Evolutionary conservation across 2,329 filamentous ascomycete genomes (phyloP), one percentile per base, ranked within the genome.

Genomic region (Fusarium sp.): DNA sequence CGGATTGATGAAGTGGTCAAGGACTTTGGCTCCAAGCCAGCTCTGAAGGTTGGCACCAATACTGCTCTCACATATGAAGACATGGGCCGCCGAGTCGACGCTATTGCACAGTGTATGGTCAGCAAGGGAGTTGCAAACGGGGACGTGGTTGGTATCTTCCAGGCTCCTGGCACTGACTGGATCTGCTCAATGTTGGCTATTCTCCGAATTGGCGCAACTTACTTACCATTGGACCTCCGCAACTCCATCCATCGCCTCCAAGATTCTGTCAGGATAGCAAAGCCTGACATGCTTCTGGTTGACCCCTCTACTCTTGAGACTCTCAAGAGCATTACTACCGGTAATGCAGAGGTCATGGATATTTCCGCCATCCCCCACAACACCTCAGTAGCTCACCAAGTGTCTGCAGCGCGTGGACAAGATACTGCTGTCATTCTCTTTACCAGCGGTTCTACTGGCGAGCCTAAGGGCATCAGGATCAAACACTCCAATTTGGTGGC

Each of bases 381-480:
- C 28, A 30, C 12, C 28, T 30, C 28, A 30, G 28, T 30, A 30
- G 27, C 10, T 28, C 10, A 23, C 4, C 7, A n/a, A 20, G 7
- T 11, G n/a, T 32, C 20, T 20, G n/a, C 10, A 9, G 20, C 51
- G 2, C n/a, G 20, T 18, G 14, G 27, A 13, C 13, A 45, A n/a
- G 40, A 20, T 6, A 20, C 41, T 12, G 51, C 51, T 14, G 28
- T 55, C n/a, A 20, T 69, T 7, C 48, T 69, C 1, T 68, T 56
- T 5, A 69, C 66, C 1, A 69, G 66, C 10, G 66, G 66, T 2
- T 69, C 66, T 2, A 69, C 66, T 0, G 66, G 66, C 11, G 41
- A 53, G 23, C 66, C 66, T 0, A 69, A 69, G 6, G 66, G 60
- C 18, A 55, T 55, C 11, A 45, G 28, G 5, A 40, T 55, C n/a